Evolutionary conservation across 345 rosid genomes (phyloP).

Genomic region (Eucalyptus virginea): DNA sequence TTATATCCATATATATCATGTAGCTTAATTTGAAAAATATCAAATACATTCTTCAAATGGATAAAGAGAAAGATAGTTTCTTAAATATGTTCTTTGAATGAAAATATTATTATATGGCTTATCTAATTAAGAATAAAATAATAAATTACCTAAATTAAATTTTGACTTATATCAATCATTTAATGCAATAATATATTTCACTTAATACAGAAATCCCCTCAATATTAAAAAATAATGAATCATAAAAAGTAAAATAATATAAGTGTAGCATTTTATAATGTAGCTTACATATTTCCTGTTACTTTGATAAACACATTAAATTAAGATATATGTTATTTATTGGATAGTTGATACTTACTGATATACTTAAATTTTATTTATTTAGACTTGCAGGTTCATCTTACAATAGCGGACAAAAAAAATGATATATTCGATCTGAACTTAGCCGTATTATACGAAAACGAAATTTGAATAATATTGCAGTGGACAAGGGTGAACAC

Average conservation of each 20-base stretch:
- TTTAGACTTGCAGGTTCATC: not conserved
- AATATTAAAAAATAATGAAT: not conserved
- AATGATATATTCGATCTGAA: too few relatives aligned
- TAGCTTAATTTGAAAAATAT: not conserved
- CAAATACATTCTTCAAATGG: not conserved
- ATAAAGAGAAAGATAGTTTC: not conserved
- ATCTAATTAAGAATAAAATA: too few relatives aligned
- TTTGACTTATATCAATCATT: not conserved
- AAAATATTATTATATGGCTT: not conserved
- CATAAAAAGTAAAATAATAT: not conserved
- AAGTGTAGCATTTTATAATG: not conserved
- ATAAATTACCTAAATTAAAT: not conserved
- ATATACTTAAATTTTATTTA: too few relatives aligned
- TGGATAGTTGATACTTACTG: not conserved
- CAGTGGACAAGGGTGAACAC: not conserved
- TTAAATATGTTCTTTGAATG: not conserved
- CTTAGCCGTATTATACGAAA: not conserved
- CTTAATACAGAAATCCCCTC: not conserved
- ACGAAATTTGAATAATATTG: not conserved
- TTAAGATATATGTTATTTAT: too few relatives aligned
- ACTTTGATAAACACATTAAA: not conserved
- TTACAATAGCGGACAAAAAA: not conserved
- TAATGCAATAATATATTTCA: too few relatives aligned
- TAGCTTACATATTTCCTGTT: not conserved
- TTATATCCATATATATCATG: not conserved